phyloP scores from a whole-genome alignment of 176 grass and related monocot species.

The Coix lacrymajobi region DNA sequence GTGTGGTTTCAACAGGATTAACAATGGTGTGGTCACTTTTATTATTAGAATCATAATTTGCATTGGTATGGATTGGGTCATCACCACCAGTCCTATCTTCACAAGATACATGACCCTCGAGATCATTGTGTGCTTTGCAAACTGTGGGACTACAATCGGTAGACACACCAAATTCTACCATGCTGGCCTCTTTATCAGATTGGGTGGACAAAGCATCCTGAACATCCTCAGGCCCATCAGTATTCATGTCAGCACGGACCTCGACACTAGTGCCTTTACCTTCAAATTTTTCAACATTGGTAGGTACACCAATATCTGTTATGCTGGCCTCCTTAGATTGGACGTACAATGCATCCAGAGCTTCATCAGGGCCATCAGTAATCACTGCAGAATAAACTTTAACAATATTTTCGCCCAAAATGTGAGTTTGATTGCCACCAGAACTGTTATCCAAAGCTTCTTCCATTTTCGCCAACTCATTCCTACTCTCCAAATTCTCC shows the following conservation, averaged over 20 bases:
- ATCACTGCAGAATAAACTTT: constrained; percentile 6
- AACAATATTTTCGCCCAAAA: not conserved
- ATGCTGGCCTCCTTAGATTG: not conserved
- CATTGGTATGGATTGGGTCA: not conserved
- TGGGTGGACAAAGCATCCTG: not conserved
- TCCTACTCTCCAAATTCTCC: constrained; percentile 4
- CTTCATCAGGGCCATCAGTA: constrained; percentile 11
- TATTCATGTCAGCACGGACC: constrained; percentile 11
- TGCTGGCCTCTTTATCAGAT: not conserved
- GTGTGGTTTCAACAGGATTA: not conserved
- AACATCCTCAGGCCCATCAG: constrained; percentile 8
- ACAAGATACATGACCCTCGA: constrained; percentile 1
- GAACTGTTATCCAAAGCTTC: not conserved
- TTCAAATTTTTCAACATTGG: not conserved
- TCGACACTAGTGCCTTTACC: constrained; percentile 2
- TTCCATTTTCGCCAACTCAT: constrained; percentile 8
- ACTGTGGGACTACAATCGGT: not conserved
- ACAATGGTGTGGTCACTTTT: not conserved
- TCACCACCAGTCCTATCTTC: constrained; percentile 5
- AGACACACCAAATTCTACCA: constrained; percentile 14
- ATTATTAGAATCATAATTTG: not conserved
- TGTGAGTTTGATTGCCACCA: not conserved
- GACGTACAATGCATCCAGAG: not conserved
- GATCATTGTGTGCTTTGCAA: constrained; percentile 22
- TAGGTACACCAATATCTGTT: constrained; percentile 8